Evolutionary conservation across 805 yeast genomes (phyloP).

Genomic region (Ogataea trehalophila): DNA sequence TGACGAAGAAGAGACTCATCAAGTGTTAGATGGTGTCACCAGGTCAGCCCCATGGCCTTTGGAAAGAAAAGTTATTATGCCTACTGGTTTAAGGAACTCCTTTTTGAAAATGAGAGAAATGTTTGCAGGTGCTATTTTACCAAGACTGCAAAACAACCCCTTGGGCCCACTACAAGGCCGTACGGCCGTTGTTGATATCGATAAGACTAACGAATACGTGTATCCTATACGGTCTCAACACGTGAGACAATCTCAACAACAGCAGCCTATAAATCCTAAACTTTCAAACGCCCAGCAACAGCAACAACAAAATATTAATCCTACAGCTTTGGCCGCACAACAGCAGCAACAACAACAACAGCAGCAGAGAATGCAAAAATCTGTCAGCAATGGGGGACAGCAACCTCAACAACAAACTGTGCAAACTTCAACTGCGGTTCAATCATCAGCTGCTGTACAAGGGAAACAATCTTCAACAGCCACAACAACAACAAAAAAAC

Average conservation of each 20-base stretch:
- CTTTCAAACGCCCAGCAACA: background rate
- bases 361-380: background rate
- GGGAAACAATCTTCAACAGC: conserved; percentile 4
- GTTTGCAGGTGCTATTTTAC: conserved; percentile 81
- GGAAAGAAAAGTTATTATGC: conserved; percentile 67
- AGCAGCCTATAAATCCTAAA: background rate
- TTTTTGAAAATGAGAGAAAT: conserved; percentile 89
- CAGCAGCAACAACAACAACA: background rate
- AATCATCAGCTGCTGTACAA: background rate
- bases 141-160: conserved; percentile 50
- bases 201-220: conserved; percentile 60
- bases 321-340: no score
- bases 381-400: background rate
- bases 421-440: background rate
- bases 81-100: conserved; percentile 64
- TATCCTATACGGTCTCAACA: conserved; percentile 50
- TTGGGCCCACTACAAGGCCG: conserved; percentile 80
- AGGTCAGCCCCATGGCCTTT: conserved; percentile 79
- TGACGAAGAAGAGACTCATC: conserved; percentile 90
- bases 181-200: conserved; percentile 70
- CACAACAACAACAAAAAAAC: conserved; percentile 1
- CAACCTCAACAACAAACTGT: background rate
- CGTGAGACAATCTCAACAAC: conserved; percentile 16
- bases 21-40: conserved; percentile 84
- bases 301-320: conserved; percentile 3